Evolutionary conservation across 306 rosid species (phyloP), one percentile per base, ranked within the genome.

Genomic region (Cucumis cinereus): DNA sequence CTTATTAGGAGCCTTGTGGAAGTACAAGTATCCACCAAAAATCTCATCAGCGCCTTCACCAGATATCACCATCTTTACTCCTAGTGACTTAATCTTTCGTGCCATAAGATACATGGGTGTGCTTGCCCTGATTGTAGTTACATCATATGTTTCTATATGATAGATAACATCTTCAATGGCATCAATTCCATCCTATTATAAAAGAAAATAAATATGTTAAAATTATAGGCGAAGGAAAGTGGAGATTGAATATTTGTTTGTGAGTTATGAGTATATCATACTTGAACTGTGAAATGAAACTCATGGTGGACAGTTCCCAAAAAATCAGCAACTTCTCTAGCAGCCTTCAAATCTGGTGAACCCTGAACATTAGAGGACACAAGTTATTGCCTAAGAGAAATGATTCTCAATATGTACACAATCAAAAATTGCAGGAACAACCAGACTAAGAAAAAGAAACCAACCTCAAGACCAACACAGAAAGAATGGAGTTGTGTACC

Each of bases 1-100:
- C 90, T 90, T 90, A 89, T 95, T 86, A 26, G 99, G 99, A 75
- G 99, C 99, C 83, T 95, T 95, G 78, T 95, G 99, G 91, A 92
- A 95, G 88, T 95, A 95, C 33, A 95, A 63, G 54, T 95, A 95
- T 64, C 99, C 99, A 6, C 98, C 99, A 73, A 95, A 95, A 40
- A 95, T 88, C 82, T 95, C 98, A 82, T 95, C 99, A 6, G 99
- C 87, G 3, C 99, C 99, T 88, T 95, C 99, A 49, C 99, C 99
- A 50, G 99, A 92, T 52, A 95, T 86, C 38, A 95, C 98, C 99
- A 87, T 85, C 83, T 95, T 95, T 50, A 95, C 99, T 58, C 99
- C 99, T 7, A 95, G 82, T 1, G 99, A 90, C 80, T 95, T 90
- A n/a, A 95, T 95, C 87, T 95, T 95, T 56, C 97, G 80, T 8